phyloP scores from a whole-genome alignment of 2,329 filamentous ascomycete species.

The Monilinia laxa region DNA sequence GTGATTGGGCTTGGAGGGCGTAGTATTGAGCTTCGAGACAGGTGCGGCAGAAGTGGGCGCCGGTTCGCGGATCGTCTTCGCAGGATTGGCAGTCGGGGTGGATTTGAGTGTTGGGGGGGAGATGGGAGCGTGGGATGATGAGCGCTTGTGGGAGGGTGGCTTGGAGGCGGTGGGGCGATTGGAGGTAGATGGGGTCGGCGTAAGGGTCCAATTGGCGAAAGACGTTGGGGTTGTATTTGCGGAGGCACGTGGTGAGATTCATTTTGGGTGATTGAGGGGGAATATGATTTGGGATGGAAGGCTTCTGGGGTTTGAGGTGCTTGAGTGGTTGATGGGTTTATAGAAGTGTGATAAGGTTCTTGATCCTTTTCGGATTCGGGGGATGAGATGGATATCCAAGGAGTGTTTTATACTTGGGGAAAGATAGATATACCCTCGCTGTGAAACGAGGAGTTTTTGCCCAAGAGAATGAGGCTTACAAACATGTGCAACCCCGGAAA shows the following conservation, averaged over 20 bases:
- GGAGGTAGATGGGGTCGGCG: conserved; percentile 9
- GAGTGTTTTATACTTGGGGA: conserved; percentile 14
- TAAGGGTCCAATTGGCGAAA: conserved; percentile 10
- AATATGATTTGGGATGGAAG: background rate
- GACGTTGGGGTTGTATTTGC: conserved; percentile 16
- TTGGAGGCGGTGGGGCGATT: conserved; percentile 1
- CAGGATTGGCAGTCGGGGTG: conserved; percentile 15
- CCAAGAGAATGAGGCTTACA: conserved; percentile 19
- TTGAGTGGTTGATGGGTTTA: background rate
- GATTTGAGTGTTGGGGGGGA: conserved; percentile 4
- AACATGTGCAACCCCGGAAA: background rate
- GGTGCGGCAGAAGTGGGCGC: conserved; percentile 17
- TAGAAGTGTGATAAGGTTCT: background rate
- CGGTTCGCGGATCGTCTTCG: conserved; percentile 21
- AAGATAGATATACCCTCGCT: background rate
- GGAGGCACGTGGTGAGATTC: conserved; percentile 14
- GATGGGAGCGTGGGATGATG: conserved; percentile 9
- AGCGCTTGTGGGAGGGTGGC: background rate
- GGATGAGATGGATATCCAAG: conserved; percentile 9
- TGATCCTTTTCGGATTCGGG: background rate
- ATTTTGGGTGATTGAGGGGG: background rate
- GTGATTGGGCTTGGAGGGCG: background rate
- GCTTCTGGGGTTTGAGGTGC: no score
- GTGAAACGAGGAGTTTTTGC: conserved; percentile 1
- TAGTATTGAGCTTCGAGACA: conserved; percentile 16